Evolutionary conservation across 768 basidiomycete genomes (phyloP), one percentile per base, ranked within the genome.

Genomic region (Collybiopsis luxurians): DNA sequence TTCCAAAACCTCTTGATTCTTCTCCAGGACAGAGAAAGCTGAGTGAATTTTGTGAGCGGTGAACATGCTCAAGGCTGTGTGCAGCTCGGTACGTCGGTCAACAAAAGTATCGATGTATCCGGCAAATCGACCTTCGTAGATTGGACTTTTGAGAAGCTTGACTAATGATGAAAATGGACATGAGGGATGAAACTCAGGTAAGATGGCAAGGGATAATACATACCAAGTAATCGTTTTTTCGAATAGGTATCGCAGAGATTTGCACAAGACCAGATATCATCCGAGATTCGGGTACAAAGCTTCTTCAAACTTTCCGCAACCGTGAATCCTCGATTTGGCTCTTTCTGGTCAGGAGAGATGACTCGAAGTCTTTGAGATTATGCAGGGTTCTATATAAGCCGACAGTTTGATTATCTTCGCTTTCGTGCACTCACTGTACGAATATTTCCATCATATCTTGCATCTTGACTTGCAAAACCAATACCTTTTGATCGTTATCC

Each of bases 401-500:
- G n/a, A n/a, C n/a, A n/a, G n/a, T n/a, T n/a, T n/a, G n/a, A n/a
- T n/a, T n/a, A n/a, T n/a, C n/a, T n/a, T n/a, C n/a, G n/a, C n/a
- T n/a, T n/a, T n/a, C n/a, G n/a, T n/a, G n/a, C 19, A 51, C 73
- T 11, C 40, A 76, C 75, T 73, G 71, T 0, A 68, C 50, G 10
- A 77, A 60, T 12, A 66, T 66, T 10, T 56, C 53, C 70, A 78
- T 73, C 73, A 73, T 77, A 27, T 77, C 71, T 45, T 61, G 67
- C 76, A 77, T 77, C 54, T 71, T 68, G 10, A 68, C 63, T 61
- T 73, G 67, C 17, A 78, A 60, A 0, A 67, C 56, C 2, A 70
- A 59, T 13, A 78, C 67, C 52, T 69, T 73, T 54, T 67, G 68
- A 54, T 78, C 75, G 40, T 78, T 78, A 4, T 74, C 73, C 7